Evolutionary conservation across 352 stramenopile genomes (phyloP), one percentile per base, ranked within the genome.

Genomic region (Pythium vanterpoolii): DNA sequence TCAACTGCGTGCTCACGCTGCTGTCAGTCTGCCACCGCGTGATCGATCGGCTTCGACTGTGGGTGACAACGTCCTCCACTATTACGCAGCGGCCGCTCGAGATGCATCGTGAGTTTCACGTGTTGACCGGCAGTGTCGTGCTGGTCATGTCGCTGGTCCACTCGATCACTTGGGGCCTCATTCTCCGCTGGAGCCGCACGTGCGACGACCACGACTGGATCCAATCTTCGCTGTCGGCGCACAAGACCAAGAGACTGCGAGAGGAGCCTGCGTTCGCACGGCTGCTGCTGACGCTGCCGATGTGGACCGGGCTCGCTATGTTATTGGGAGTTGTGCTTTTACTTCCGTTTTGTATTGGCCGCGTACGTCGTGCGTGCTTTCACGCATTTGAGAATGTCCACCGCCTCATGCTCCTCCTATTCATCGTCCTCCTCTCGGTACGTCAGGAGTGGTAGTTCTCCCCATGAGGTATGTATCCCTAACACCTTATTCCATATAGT

Each of bases 221-320:
- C 0, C 10, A 7, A 0, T 83, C 72, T 7, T 13, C n/a, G 11
- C 66, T 76, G 18, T 19, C 62, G 11, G 38, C 54, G 4, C 52
- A 54, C 18, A 21, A 24, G 8, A 24, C 44, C 16, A 52, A 40
- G 26, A 51, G 68, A 16, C 8, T 80, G 13, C 72, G 71, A 10
- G 49, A 60, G 0, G 56, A 73, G 1, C 36, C 33, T 5, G 24
- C 46, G 2, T 7, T 69, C 11, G 4, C n/a, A 5, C 48, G 56
- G 6, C 26, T 76, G 21, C 14, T 70, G 3, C 11, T 30, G 0
- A 9, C 43, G 31, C 49, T 77, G 1, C 75, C 75, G 1, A 74
- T 85, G 26, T 79, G 70, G 70, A 82, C 75, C 14, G 75, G 75
- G 1, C 16, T 78, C 13, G 54, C 56, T 7, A 76, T 84, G 68